Percentiles rank a stretch among this genome's conserved stretches.
Conservation (phyloP, 2,329 filamentous ascomycete genomes). For the Xylaria sp. region DNA sequence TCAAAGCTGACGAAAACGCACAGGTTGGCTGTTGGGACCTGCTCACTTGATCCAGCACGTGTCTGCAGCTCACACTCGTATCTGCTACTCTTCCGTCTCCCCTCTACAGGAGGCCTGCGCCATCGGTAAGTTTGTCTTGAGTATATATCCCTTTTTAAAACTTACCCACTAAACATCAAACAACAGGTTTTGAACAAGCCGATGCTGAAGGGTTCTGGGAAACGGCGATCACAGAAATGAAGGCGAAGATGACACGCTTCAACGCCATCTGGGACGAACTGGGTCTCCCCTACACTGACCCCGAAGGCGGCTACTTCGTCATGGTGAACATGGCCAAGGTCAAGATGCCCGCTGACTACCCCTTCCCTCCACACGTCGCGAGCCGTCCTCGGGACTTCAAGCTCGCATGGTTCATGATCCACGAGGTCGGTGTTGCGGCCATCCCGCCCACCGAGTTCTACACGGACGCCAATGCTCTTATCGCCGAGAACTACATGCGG, state of each 20-base stretch:
- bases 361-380: slow-evolving; percentile 84
- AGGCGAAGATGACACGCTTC: slow-evolving; percentile 79
- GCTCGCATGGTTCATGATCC: slow-evolving; percentile 93
- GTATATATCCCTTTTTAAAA: not conserved
- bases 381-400: slow-evolving; percentile 87
- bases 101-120: slow-evolving; percentile 92
- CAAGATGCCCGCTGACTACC: slow-evolving; percentile 73
- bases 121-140: slow-evolving; percentile 51
- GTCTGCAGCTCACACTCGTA: slow-evolving; percentile 85
- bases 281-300: slow-evolving; percentile 76
- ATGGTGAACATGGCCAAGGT: slow-evolving; percentile 90
- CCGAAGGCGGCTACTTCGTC: slow-evolving; percentile 96
- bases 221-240: slow-evolving; percentile 77
- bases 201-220: slow-evolving; percentile 85
- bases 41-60: slow-evolving; percentile 87
- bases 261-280: slow-evolving; percentile 76
- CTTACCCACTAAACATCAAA: slow-evolving; percentile 1
- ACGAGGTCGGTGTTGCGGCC: slow-evolving; percentile 89
- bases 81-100: slow-evolving; percentile 91
- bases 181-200: slow-evolving; percentile 73
- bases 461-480: slow-evolving; percentile 72
- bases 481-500: slow-evolving; percentile 88
- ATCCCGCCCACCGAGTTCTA: slow-evolving; percentile 98
- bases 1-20: slow-evolving; percentile 6
- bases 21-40: slow-evolving; percentile 84